Percentiles rank a stretch among this genome's conserved stretches.
Conservation (phyloP, 805 yeast species). For the Wickerhamomyces alni region DNA sequence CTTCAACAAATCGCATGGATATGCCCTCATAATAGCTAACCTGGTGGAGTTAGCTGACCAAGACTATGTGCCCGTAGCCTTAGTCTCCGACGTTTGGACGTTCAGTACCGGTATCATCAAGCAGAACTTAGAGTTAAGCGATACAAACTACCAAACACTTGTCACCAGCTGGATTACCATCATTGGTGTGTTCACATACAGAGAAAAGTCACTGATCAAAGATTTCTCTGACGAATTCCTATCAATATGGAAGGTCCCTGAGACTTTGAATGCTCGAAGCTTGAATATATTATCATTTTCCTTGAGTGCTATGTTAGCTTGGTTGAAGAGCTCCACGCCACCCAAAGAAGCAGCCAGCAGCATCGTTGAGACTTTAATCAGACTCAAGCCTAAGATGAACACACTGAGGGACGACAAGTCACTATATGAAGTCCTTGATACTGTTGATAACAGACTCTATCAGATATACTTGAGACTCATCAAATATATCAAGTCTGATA, state of each 20-base stretch:
- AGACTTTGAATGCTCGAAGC: slow-evolving; percentile 45
- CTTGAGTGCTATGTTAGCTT: slow-evolving; percentile 49
- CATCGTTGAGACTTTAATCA: slow-evolving; percentile 31
- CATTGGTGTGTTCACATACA: slow-evolving; percentile 55
- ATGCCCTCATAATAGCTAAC: slow-evolving; percentile 32
- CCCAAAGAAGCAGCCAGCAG: slow-evolving; percentile 41
- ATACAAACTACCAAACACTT: slow-evolving; percentile 29
- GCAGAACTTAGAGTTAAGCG: slow-evolving; percentile 28
- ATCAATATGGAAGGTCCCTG: slow-evolving; percentile 42
- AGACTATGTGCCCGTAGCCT: slow-evolving; percentile 38
- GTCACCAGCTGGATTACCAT: slow-evolving; percentile 56
- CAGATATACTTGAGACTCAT: slow-evolving; percentile 37
- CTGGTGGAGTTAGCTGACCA: slow-evolving; percentile 28
- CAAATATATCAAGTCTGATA: slow-evolving; percentile 17
- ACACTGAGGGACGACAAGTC: slow-evolving; percentile 6
- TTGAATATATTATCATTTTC: slow-evolving; percentile 30
- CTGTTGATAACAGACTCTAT: slow-evolving; percentile 37
- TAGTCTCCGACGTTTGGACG: slow-evolving; percentile 38
- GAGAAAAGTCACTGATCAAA: slow-evolving; percentile 45
- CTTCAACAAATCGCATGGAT: slow-evolving; percentile 31
- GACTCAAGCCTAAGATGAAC: slow-evolving; percentile 8
- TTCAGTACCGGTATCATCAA: slow-evolving; percentile 32
- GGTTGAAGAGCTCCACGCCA: slow-evolving; percentile 35
- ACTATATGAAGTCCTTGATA: slow-evolving; percentile 9
- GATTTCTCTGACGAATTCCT: slow-evolving; percentile 55